These are phyloP conservation scores for Debaryomyces subglobosus DNA, from an alignment of 1,139 yeast genomes.

Conservation along the genomic window DNA sequence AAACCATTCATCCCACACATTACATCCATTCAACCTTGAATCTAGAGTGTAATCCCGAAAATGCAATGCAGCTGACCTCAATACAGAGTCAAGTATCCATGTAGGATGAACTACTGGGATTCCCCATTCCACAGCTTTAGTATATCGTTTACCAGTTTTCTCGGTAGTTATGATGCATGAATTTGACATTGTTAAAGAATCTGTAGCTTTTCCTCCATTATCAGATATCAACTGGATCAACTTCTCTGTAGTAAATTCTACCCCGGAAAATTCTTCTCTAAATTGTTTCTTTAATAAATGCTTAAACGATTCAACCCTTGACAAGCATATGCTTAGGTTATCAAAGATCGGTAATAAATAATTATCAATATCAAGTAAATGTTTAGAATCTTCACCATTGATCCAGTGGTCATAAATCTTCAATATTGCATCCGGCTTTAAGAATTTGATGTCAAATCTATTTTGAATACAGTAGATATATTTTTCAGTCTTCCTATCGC, in stretches of 20 bases:
- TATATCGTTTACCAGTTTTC: slow-evolving; percentile 60
- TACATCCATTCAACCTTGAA: slow-evolving; percentile 51
- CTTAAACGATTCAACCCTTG: slow-evolving; percentile 46
- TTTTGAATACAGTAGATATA: slow-evolving; percentile 63
- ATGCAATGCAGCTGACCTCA: slow-evolving; percentile 62
- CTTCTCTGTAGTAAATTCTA: slow-evolving; percentile 28
- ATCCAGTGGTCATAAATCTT: slow-evolving; percentile 56
- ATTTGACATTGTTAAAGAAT: slow-evolving; percentile 55
- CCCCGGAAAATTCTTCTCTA: slow-evolving; percentile 16
- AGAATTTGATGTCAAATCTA: slow-evolving; percentile 61
- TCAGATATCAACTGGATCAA: slow-evolving; percentile 39
- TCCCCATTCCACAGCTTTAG: slow-evolving; percentile 67
- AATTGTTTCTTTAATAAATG: slow-evolving; percentile 17
- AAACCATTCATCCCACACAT: slow-evolving; percentile 47
- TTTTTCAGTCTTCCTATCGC: slow-evolving; percentile 66
- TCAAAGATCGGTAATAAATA: slow-evolving; percentile 49
- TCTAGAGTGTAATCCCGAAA: slow-evolving; percentile 44
- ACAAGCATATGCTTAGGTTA: slow-evolving; percentile 52
- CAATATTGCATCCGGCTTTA: slow-evolving; percentile 50
- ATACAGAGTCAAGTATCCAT: slow-evolving; percentile 69
- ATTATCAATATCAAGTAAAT: slow-evolving; percentile 22
- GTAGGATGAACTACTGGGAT: slow-evolving; percentile 73
- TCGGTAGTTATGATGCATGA: slow-evolving; percentile 58
- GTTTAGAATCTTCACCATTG: slow-evolving; percentile 43
- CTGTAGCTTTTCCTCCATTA: slow-evolving; percentile 63